Percentiles rank a stretch among this genome's conserved stretches.
Evolutionary conservation across 345 rosid species (phyloP).

Genomic region (Moricandia arvensis): DNA sequence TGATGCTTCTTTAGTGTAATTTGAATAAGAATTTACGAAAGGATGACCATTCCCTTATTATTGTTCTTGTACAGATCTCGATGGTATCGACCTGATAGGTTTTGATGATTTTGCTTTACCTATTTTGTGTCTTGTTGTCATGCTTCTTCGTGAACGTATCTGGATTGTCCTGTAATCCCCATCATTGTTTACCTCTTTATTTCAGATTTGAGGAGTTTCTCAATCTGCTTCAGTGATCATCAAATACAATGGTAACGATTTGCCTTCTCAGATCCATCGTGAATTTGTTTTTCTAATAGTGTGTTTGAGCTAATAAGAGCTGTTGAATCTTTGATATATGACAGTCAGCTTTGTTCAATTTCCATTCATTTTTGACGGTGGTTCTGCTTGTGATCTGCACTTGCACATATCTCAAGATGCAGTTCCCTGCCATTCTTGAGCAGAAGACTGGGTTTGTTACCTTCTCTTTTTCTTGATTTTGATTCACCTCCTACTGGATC

Average conservation of each 20-base stretch:
- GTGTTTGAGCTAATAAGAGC: conserved; percentile 9
- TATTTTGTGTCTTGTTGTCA: too few relatives aligned
- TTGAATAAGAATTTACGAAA: background rate
- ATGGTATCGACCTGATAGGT: conserved; percentile 13
- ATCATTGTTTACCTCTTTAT: background rate
- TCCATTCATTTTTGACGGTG: conserved; percentile 85
- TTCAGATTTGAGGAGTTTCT: conserved; percentile 20
- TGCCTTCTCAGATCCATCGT: background rate
- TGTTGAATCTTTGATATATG: conserved; percentile 10
- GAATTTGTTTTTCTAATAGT: background rate
- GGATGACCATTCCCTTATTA: too few relatives aligned
- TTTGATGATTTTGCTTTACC: conserved; percentile 4
- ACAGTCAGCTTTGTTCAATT: conserved; percentile 95
- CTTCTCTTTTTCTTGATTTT: background rate
- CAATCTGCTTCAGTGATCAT: conserved; percentile 14
- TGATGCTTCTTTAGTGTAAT: background rate
- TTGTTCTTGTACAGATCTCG: too few relatives aligned
- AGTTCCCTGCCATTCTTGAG: conserved; percentile 89
- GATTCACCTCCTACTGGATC: background rate
- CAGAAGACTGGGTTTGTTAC: conserved; percentile 80
- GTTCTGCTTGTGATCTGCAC: conserved; percentile 90
- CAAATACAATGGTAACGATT: conserved; percentile 23
- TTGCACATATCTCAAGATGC: conserved; percentile 91
- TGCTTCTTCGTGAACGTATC: background rate
- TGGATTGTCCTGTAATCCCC: too few relatives aligned